A percentile compares a stretch with the other conserved stretches of the same genome.
These are phyloP conservation scores for Porodaedalea pini DNA, from an alignment of 1,284 basidiomycete species.

Conservation along the genomic window DNA sequence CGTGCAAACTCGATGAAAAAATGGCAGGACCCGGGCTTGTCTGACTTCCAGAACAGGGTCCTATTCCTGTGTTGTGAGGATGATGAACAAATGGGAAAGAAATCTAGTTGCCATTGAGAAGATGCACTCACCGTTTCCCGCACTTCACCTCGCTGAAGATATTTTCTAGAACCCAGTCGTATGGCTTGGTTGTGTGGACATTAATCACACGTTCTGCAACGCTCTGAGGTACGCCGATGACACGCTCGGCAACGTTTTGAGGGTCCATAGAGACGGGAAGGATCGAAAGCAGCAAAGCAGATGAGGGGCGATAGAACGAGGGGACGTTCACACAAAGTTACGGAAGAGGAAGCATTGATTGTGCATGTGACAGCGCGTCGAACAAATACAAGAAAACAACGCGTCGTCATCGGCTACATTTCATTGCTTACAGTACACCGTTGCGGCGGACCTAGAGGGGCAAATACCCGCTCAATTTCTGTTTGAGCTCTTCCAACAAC, in stretches of 20 bases:
- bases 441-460: no score
- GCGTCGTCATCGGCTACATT: no score
- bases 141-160: constrained; percentile 10
- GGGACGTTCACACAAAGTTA: neutral
- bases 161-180: constrained; percentile 6
- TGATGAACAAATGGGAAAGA: neutral
- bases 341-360: neutral
- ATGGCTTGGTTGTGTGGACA: constrained; percentile 14
- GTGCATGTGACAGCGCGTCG: constrained; percentile 2
- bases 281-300: no score
- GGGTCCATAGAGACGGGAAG: neutral
- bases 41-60: constrained; percentile 15
- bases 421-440: no score
- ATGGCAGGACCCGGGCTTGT: constrained; percentile 12
- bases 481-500: no score
- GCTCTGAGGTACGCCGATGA: neutral
- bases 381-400: neutral
- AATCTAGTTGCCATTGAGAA: neutral
- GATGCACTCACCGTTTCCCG: constrained; percentile 5
- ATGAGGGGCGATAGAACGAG: neutral
- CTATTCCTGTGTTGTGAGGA: neutral
- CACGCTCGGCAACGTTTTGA: neutral
- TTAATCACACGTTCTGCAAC: constrained; percentile 15
- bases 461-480: no score
- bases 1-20: constrained; percentile 19